Percentiles rank a stretch among this genome's conserved stretches.
These are phyloP conservation scores for Trichothecium roseum DNA, from an alignment of 2,329 filamentous ascomycete genomes.

Conservation along the genomic window DNA sequence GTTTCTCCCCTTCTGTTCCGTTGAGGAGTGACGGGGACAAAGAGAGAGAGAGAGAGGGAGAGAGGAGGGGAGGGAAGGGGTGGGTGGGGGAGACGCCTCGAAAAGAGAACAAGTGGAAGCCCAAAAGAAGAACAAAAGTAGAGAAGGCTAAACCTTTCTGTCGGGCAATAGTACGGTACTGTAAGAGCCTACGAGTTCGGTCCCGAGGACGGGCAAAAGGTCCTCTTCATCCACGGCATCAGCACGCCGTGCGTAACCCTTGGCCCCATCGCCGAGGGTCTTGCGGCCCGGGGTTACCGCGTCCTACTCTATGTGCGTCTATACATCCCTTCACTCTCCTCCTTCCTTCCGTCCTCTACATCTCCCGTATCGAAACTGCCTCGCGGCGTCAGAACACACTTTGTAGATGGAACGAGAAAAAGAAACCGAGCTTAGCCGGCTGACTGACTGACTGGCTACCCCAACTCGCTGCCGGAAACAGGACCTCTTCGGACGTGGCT, in stretches of 20 bases:
- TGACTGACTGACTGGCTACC: no score
- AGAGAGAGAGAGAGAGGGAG: no score
- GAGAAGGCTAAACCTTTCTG: background rate
- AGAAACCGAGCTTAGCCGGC: no score
- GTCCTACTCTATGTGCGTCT: slow-evolving; percentile 64
- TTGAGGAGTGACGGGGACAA: no score
- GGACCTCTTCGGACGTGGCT: slow-evolving; percentile 62
- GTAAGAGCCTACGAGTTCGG: slow-evolving; percentile 79
- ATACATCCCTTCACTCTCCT: background rate
- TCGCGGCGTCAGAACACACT: no score
- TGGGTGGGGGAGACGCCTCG: background rate
- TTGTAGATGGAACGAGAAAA: no score
- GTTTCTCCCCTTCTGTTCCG: no score
- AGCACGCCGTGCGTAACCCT: slow-evolving; percentile 72
- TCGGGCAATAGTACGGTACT: slow-evolving; percentile 47
- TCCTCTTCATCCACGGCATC: slow-evolving; percentile 74
- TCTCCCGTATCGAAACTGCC: no score
- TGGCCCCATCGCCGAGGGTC: slow-evolving; percentile 51
- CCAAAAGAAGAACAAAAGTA: no score
- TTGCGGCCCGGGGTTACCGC: slow-evolving; percentile 60
- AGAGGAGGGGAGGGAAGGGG: no score
- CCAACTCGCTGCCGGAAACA: slow-evolving; percentile 14
- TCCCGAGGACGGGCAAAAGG: slow-evolving; percentile 59
- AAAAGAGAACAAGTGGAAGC: no score
- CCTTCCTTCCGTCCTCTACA: slow-evolving; percentile 5